phyloP scores from a whole-genome alignment of 2,329 filamentous ascomycete genomes.

The Curvularia hawaiiensis region DNA sequence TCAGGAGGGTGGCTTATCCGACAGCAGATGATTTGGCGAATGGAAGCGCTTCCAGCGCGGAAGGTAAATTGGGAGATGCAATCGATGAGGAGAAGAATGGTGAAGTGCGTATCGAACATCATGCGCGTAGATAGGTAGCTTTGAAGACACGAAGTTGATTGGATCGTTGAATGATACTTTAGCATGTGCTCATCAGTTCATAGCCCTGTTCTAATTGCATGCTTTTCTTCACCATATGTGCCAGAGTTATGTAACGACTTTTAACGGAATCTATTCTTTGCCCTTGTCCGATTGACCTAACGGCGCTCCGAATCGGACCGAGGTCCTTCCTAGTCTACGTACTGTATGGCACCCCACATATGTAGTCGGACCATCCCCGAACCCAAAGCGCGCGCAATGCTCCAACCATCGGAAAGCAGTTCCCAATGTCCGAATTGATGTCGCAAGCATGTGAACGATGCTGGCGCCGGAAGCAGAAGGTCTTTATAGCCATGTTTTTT shows the following conservation, averaged over 20 bases:
- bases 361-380: not conserved
- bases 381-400: not conserved
- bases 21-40: not conserved
- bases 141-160: not conserved
- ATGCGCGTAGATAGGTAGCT: not conserved
- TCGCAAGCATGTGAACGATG: conserved; percentile 23
- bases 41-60: not conserved
- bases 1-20: not conserved
- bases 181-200: not conserved
- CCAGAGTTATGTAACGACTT: not conserved
- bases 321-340: not conserved
- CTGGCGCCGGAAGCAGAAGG: conserved; percentile 26
- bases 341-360: not conserved
- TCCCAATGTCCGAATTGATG: not conserved
- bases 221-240: not conserved
- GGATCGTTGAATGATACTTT: not conserved
- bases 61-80: not conserved
- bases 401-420: not conserved
- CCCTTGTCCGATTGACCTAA: not conserved
- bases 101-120: not conserved
- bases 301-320: not conserved
- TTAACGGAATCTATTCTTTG: not conserved
- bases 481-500: not conserved
- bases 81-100: not conserved
- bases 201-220: not conserved